These are phyloP conservation scores for Diaporthe batatas DNA, from an alignment of 2,329 filamentous ascomycete genomes.

Conservation along the genomic window DNA sequence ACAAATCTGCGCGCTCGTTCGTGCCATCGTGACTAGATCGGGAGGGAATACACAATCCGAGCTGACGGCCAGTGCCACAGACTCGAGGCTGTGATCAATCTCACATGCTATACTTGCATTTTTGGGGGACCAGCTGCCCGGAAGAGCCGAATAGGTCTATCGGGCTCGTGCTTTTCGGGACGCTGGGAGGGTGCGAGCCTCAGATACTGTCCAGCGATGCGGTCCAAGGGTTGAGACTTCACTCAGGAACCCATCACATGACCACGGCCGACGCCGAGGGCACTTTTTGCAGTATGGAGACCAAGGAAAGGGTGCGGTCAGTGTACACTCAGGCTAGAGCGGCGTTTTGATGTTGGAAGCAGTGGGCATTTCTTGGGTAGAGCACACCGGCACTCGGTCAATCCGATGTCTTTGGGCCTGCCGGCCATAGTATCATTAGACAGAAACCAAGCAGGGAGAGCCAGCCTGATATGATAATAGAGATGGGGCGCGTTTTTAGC, in stretches of 20 bases:
- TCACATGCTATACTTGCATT: constrained; percentile 5
- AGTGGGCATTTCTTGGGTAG: constrained; percentile 1
- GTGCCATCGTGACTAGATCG: constrained; percentile 1
- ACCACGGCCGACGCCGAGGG: neutral
- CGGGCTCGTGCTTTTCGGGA: neutral
- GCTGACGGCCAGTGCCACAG: constrained; percentile 39
- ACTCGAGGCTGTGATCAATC: constrained; percentile 37
- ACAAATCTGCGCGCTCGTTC: neutral
- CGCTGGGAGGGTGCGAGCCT: neutral
- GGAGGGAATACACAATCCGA: neutral
- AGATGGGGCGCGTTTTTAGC: constrained; percentile 5
- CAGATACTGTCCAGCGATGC: neutral
- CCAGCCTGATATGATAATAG: neutral
- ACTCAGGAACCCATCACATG: no score
- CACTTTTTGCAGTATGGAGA: neutral
- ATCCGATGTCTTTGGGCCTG: neutral
- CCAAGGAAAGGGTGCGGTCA: neutral
- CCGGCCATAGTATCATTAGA: neutral
- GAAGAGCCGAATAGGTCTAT: neutral
- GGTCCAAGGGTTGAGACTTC: neutral
- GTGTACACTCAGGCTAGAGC: neutral
- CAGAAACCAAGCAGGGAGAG: neutral
- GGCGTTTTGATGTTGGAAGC: constrained; percentile 15
- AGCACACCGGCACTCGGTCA: constrained; percentile 10
- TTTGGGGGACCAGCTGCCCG: neutral